A percentile compares a stretch with the other conserved stretches of the same genome.
Conservation (phyloP, 441 rosid genomes). For the Pelargonium citronellum region DNA sequence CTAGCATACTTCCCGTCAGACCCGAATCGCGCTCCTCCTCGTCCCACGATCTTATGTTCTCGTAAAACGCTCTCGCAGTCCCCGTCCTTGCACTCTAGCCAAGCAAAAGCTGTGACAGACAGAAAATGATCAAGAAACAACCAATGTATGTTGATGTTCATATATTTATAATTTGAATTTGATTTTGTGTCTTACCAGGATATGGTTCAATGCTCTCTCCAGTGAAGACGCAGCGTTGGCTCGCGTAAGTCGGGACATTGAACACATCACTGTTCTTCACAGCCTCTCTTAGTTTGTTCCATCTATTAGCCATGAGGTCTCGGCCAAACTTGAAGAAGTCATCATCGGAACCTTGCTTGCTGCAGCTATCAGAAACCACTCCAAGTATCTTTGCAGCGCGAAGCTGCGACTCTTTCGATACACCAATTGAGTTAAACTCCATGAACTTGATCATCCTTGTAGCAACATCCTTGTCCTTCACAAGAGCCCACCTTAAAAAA, state of each 20-base stretch:
- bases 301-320: constrained; percentile 45
- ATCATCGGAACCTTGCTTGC: constrained; percentile 19
- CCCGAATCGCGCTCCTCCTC: constrained; percentile 62
- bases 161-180: too few relatives aligned
- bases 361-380: constrained; percentile 37
- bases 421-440: constrained; percentile 53
- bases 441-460: constrained; percentile 58
- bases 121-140: too few relatives aligned
- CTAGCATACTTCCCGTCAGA: constrained; percentile 39
- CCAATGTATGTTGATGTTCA: too few relatives aligned
- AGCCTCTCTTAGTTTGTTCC: constrained; percentile 52
- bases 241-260: constrained; percentile 45
- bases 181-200: constrained; percentile 39
- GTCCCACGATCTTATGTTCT: constrained; percentile 40
- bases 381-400: constrained; percentile 67
- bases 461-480: constrained; percentile 62
- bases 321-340: constrained; percentile 53
- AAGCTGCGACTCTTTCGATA: constrained; percentile 73
- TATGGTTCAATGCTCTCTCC: constrained; percentile 31
- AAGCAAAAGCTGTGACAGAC: constrained; percentile 55
- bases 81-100: constrained; percentile 59
- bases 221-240: constrained; percentile 47
- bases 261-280: constrained; percentile 37
- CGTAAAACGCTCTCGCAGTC: constrained; percentile 42
- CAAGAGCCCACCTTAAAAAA: constrained; percentile 64